These are phyloP conservation scores for Zangia roseola DNA, from an alignment of 768 basidiomycete genomes.

Conservation along the genomic window DNA sequence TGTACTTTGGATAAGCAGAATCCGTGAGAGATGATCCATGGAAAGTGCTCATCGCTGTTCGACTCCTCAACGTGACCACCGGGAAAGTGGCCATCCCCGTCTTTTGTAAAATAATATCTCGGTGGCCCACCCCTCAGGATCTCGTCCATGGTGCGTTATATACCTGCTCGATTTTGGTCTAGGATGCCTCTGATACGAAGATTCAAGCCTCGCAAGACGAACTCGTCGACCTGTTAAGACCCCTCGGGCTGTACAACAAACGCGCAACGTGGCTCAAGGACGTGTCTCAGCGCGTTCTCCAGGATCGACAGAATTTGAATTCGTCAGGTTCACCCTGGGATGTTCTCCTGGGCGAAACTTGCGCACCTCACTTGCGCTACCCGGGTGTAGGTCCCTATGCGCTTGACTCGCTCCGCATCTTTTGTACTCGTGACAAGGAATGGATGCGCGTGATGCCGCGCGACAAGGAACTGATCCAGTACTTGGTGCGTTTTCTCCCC, in stretches of 20 bases:
- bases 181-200: neutral
- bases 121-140: slow-evolving; percentile 57
- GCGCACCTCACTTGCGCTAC: slow-evolving; percentile 52
- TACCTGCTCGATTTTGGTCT: neutral
- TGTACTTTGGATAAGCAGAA: slow-evolving; percentile 36
- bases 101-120: slow-evolving; percentile 54
- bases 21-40: slow-evolving; percentile 56
- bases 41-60: slow-evolving; percentile 67
- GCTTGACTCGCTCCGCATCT: slow-evolving; percentile 74
- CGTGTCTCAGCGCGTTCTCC: slow-evolving; percentile 52
- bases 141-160: slow-evolving; percentile 50
- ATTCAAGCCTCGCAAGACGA: slow-evolving; percentile 42
- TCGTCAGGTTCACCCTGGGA: slow-evolving; percentile 1
- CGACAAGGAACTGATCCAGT: slow-evolving; percentile 70
- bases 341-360: neutral
- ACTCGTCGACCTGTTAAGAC: slow-evolving; percentile 45
- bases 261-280: slow-evolving; percentile 55
- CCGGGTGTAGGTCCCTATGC: slow-evolving; percentile 72
- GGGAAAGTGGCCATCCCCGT: slow-evolving; percentile 64
- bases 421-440: slow-evolving; percentile 39
- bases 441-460: slow-evolving; percentile 63
- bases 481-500: slow-evolving; percentile 49
- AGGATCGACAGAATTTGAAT: slow-evolving; percentile 34
- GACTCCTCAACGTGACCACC: slow-evolving; percentile 68
- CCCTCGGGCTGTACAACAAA: slow-evolving; percentile 58